Evolutionary conservation across 306 rosid genomes (phyloP).

Genomic region (Cicer yamashitae): DNA sequence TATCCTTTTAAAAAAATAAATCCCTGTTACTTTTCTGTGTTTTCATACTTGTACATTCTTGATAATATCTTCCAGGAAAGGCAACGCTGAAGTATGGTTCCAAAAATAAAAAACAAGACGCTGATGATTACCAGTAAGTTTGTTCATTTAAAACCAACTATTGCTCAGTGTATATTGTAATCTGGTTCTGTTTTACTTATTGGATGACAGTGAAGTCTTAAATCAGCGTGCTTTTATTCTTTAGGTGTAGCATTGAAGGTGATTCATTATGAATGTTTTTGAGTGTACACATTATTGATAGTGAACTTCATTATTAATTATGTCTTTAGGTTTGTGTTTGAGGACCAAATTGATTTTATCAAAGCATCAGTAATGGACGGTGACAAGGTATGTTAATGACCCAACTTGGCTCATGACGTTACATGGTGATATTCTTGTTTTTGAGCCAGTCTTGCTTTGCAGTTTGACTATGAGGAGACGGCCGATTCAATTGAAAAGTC

Average conservation of each 20-base stretch:
- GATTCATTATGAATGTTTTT: conserved; percentile 32
- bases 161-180: conserved; percentile 23
- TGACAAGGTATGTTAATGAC: conserved; percentile 62
- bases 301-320: conserved; percentile 29
- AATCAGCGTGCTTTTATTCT: conserved; percentile 15
- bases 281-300: conserved; percentile 38
- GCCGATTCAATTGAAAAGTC: conserved; percentile 69
- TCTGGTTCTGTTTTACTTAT: conserved; percentile 36
- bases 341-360: conserved; percentile 95
- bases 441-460: conserved; percentile 44
- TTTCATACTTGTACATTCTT: conserved; percentile 40
- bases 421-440: conserved; percentile 42
- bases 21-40: conserved; percentile 24
- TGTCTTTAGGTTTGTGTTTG: conserved; percentile 75
- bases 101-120: conserved; percentile 74
- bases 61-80: conserved; percentile 64
- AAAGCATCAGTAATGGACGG: conserved; percentile 92
- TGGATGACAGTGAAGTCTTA: conserved; percentile 27
- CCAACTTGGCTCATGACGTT: conserved; percentile 30
- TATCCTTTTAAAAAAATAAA: conserved; percentile 8
- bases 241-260: conserved; percentile 16
- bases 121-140: conserved; percentile 91
- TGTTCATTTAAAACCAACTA: conserved; percentile 19
- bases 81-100: conserved; percentile 84
- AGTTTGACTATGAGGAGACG: conserved; percentile 65